Evolutionary conservation across 78 protist genomes (phyloP).

Genomic region (Dictyostelium capitatum): DNA sequence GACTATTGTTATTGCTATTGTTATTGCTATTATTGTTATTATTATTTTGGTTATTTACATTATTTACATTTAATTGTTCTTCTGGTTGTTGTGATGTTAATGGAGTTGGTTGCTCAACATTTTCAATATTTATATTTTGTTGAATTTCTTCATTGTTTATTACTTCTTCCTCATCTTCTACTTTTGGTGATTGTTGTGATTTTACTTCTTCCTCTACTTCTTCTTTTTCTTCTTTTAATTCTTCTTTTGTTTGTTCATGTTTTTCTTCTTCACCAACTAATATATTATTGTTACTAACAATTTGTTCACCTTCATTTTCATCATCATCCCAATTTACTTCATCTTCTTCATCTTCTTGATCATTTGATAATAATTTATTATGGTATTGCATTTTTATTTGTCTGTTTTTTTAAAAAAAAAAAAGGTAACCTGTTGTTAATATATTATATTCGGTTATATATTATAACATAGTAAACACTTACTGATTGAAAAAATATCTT

Average conservation of each 20-base stretch:
- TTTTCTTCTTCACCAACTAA: background rate
- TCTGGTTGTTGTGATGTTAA: background rate
- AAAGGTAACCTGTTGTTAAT: too few relatives aligned
- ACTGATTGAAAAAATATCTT: constrained; percentile 20
- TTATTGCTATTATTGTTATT: background rate
- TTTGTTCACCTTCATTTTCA: background rate
- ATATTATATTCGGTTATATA: too few relatives aligned
- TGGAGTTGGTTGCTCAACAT: background rate
- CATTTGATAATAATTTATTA: background rate
- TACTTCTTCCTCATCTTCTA: background rate
- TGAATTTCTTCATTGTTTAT: background rate
- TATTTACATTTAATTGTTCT: background rate
- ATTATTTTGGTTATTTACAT: background rate
- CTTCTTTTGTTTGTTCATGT: background rate
- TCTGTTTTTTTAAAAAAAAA: background rate
- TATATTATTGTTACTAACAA: background rate
- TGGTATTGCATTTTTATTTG: background rate
- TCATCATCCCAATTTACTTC: constrained; percentile 30
- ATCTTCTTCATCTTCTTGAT: constrained; percentile 27
- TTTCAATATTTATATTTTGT: background rate
- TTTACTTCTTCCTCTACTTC: background rate
- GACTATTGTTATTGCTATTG: background rate
- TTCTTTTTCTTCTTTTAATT: background rate
- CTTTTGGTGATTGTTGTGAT: background rate
- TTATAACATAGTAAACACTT: too few relatives aligned